Percentiles rank a stretch among this genome's conserved stretches.
Evolutionary conservation across 495 filamentous ascomycete genomes (phyloP).

Genomic region (Cercophora newfieldiana): DNA sequence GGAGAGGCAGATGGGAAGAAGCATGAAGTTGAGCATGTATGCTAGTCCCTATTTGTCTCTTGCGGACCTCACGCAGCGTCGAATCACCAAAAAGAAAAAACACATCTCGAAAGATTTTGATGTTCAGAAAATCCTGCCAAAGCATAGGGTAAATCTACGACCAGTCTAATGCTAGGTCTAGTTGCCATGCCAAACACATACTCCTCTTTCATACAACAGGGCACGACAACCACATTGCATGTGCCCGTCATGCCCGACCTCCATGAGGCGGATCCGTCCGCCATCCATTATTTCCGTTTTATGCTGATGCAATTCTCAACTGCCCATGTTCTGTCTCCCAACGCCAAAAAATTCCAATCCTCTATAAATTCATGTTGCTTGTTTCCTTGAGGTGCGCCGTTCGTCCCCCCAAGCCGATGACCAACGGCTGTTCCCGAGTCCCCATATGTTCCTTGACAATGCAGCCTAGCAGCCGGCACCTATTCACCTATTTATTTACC

Average conservation of each 20-base stretch:
- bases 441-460: neutral
- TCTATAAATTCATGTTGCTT: neutral
- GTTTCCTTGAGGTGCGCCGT: neutral
- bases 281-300: neutral
- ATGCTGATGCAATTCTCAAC: neutral
- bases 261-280: neutral
- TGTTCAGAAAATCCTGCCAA: neutral
- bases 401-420: neutral
- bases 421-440: neutral
- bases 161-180: neutral
- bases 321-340: neutral
- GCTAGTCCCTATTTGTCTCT: slow-evolving; percentile 10
- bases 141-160: neutral
- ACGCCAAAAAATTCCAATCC: neutral
- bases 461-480: too few relatives aligned
- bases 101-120: neutral
- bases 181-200: neutral
- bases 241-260: neutral
- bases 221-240: neutral
- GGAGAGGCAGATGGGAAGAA: slow-evolving; percentile 50
- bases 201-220: neutral
- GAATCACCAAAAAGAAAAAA: neutral
- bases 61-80: neutral
- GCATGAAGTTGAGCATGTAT: slow-evolving; percentile 31
- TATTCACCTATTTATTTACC: neutral